Percentiles rank a stretch among this genome's conserved stretches.
These are phyloP conservation scores for Aspergillus wentii DNA, from an alignment of 495 filamentous ascomycete genomes.

Conservation along the genomic window DNA sequence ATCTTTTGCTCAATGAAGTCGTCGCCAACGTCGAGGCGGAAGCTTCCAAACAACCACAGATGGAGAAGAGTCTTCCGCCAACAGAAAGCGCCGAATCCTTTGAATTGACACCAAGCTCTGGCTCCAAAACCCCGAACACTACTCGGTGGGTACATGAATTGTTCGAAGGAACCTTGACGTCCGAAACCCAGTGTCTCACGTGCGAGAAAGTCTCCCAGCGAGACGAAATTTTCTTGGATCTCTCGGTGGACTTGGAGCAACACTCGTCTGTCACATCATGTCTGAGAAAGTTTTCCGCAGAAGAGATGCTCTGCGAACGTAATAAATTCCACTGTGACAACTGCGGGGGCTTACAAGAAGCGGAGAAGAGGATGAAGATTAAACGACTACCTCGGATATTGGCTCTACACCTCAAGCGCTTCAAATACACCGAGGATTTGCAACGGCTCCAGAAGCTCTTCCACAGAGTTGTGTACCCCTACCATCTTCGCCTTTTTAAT, in stretches of 20 bases:
- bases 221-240: conserved; percentile 91
- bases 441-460: conserved; percentile 93
- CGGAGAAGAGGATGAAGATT: conserved; percentile 98
- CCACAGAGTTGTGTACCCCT: conserved; percentile 94
- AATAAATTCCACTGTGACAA: conserved; percentile 99
- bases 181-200: conserved; percentile 93
- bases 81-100: conserved; percentile 35
- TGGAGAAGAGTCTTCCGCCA: conserved; percentile 31
- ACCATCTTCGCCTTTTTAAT: conserved; percentile 94
- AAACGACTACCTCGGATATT: conserved; percentile 89
- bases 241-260: conserved; percentile 93
- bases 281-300: conserved; percentile 89
- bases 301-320: conserved; percentile 97
- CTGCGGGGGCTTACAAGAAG: conserved; percentile 94
- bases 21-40: conserved; percentile 89
- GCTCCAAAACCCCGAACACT: conserved; percentile 43
- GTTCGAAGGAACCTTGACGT: conserved; percentile 91
- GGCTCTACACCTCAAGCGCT: conserved; percentile 89
- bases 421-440: conserved; percentile 96
- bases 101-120: conserved; percentile 40
- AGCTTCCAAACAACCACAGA: conserved; percentile 48
- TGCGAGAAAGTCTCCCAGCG: conserved; percentile 94
- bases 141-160: conserved; percentile 96
- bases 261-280: conserved; percentile 96
- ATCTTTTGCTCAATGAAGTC: conserved; percentile 91